These are phyloP conservation scores for Plasmodium yoelii DNA, from an alignment of 169 alveolate species.

Conservation along the genomic window DNA sequence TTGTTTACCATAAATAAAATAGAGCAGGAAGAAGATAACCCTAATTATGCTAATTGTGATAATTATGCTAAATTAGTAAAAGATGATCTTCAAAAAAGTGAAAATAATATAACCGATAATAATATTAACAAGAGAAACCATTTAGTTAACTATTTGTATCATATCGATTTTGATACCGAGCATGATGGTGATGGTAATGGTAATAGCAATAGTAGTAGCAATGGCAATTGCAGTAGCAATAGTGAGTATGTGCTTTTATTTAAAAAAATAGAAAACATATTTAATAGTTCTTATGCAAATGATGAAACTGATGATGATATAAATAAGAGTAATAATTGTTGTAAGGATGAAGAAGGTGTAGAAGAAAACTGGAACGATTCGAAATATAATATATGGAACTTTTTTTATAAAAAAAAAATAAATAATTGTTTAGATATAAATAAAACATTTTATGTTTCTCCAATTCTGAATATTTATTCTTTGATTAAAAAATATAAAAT, in stretches of 20 bases:
- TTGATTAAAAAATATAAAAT: slow-evolving; percentile 47
- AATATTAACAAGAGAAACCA: not conserved
- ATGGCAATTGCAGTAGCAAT: no score
- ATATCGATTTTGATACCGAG: slow-evolving; percentile 1
- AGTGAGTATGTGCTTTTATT: slow-evolving; percentile 5
- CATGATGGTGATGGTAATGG: not conserved
- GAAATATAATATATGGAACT: slow-evolving; percentile 25
- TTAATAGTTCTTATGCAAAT: not conserved
- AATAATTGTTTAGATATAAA: no score
- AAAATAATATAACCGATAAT: not conserved
- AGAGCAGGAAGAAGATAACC: not conserved
- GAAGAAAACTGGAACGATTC: not conserved
- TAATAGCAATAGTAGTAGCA: no score
- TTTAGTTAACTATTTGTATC: not conserved
- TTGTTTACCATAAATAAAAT: not conserved
- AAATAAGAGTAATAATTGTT: not conserved
- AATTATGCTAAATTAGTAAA: no score
- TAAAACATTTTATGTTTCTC: slow-evolving; percentile 2
- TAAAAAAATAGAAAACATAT: slow-evolving; percentile 1
- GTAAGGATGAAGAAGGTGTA: not conserved
- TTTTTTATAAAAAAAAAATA: slow-evolving; percentile 3
- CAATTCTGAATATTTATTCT: slow-evolving; percentile 34
- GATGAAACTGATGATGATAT: not conserved
- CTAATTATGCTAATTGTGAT: no score
- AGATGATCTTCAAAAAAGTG: not conserved